Conservation (phyloP, 805 yeast species). For the Dipodascopsis tothii region DNA sequence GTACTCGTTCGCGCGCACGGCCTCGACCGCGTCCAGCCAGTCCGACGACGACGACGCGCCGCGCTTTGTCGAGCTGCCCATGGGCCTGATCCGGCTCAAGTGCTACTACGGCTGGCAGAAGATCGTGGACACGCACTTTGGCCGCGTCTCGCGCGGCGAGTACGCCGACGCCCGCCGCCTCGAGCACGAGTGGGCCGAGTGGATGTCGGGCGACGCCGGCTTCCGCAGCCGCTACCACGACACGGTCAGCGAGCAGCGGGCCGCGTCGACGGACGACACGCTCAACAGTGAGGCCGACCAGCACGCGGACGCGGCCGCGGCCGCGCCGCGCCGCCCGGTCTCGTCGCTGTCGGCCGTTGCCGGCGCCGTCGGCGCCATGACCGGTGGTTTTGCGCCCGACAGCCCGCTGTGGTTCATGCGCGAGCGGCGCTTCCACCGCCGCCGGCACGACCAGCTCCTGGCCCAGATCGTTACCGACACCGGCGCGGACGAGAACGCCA, state of each 20-base stretch:
- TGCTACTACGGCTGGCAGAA: slow-evolving; percentile 6
- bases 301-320: too few relatives aligned
- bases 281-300: neutral
- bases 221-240: neutral
- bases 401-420: neutral
- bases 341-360: too few relatives aligned
- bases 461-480: neutral
- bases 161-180: slow-evolving; percentile 4
- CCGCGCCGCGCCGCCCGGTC: too few relatives aligned
- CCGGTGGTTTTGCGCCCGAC: too few relatives aligned
- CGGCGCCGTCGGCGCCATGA: too few relatives aligned
- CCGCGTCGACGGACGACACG: neutral
- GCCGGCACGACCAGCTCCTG: neutral
- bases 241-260: neutral
- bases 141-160: slow-evolving; percentile 2
- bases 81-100: slow-evolving; percentile 6
- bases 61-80: neutral
- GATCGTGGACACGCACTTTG: slow-evolving; percentile 5
- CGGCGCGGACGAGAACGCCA: neutral
- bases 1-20: neutral
- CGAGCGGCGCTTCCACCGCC: neutral
- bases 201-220: slow-evolving; percentile 5
- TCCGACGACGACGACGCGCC: neutral
- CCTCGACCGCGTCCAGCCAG: neutral
- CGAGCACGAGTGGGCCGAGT: slow-evolving; percentile 11